phyloP scores from a whole-genome alignment of 345 rosid species.

The Schrenkiella parvula region DNA sequence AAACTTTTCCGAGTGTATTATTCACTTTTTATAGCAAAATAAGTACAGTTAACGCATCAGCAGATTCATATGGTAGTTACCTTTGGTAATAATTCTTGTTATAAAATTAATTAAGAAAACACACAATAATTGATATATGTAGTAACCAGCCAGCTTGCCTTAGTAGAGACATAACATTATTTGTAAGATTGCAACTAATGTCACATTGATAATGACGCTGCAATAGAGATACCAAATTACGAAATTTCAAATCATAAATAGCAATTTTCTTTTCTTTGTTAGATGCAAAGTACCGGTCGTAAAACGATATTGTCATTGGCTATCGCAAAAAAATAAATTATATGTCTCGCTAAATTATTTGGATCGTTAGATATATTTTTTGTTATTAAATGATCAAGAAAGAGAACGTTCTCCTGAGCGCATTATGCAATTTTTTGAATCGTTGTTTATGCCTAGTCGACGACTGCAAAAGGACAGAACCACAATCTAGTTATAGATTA shows the following conservation, averaged over 20 bases:
- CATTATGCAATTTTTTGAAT: no score
- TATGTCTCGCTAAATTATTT: not conserved
- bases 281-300: conserved; percentile 9
- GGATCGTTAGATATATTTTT: not conserved
- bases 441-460: no score
- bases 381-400: not conserved
- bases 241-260: not conserved
- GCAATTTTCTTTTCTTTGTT: not conserved
- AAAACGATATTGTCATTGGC: conserved; percentile 2
- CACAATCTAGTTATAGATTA: no score
- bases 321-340: not conserved
- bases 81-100: not conserved
- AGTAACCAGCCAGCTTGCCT: not conserved
- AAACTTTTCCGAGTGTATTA: not conserved
- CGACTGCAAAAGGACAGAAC: no score
- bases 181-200: no score
- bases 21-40: not conserved
- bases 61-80: not conserved
- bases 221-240: not conserved
- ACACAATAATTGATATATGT: not conserved
- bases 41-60: not conserved
- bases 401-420: no score
- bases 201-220: conserved; percentile 13
- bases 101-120: not conserved
- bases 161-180: not conserved